Conservation (phyloP, 2,329 filamentous ascomycete species). For the Aurifilum marmelostoma region DNA sequence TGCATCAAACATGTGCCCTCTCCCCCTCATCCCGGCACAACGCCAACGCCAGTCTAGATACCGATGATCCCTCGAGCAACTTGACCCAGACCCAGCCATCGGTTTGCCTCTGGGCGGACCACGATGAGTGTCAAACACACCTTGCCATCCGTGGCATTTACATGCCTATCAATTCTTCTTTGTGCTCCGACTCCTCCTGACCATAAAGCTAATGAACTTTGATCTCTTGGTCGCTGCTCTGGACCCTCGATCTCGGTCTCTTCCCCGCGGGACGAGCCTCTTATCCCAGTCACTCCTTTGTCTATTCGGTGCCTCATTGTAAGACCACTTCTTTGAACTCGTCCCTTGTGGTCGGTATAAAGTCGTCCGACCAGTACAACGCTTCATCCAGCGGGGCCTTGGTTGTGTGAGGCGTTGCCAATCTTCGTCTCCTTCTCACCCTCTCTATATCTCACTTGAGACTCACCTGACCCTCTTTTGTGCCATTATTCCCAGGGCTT, state of each 20-base stretch:
- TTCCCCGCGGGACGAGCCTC: conserved; percentile 17
- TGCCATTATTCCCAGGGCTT: neutral
- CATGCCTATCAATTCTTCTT: conserved; percentile 6
- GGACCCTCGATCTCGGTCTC: conserved; percentile 8
- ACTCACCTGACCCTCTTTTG: neutral
- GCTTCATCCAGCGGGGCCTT: neutral
- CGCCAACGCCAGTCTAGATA: conserved; percentile 18
- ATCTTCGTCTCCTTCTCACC: neutral
- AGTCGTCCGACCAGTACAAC: conserved; percentile 1
- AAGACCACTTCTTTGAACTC: conserved; percentile 1
- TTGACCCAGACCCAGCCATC: conserved; percentile 6
- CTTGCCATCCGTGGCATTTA: neutral
- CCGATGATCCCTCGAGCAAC: conserved; percentile 22
- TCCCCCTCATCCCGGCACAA: conserved; percentile 6
- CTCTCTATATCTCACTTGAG: neutral
- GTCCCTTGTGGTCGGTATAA: neutral
- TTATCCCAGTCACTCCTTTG: conserved; percentile 23
- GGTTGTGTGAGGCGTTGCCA: neutral
- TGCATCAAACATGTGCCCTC: neutral
- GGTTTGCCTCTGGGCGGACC: conserved; percentile 11
- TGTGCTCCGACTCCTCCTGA: conserved; percentile 11
- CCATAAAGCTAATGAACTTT: conserved; percentile 22
- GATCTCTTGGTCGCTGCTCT: conserved; percentile 14
- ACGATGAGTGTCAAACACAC: conserved; percentile 8
- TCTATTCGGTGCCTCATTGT: neutral